phyloP scores from a whole-genome alignment of 495 filamentous ascomycete species.

The Talaromyces proteolyticus region DNA sequence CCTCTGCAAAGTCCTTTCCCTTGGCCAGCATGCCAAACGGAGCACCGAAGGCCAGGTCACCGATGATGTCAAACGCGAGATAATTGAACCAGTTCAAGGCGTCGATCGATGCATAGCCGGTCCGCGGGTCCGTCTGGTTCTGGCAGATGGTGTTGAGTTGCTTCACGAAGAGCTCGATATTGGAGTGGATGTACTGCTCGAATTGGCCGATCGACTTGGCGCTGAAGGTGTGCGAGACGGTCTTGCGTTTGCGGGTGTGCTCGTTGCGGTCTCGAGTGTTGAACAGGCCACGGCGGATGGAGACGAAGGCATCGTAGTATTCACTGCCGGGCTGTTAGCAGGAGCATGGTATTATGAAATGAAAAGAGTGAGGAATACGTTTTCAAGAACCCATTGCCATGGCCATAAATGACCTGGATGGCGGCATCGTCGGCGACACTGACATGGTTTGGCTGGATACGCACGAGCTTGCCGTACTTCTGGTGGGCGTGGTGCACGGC shows the following conservation, averaged over 20 bases:
- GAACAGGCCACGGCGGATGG: conserved; percentile 81
- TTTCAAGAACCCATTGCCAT: conserved; percentile 73
- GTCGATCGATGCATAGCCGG: conserved; percentile 59
- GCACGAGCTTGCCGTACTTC: conserved; percentile 57
- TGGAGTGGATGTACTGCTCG: conserved; percentile 82
- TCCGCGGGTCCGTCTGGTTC: conserved; percentile 35
- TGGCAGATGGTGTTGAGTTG: conserved; percentile 59
- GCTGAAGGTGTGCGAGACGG: conserved; percentile 80
- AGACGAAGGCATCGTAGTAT: conserved; percentile 91
- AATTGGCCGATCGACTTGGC: conserved; percentile 78
- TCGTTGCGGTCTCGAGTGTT: conserved; percentile 80
- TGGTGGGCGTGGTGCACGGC: conserved; percentile 68
- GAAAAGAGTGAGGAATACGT: conserved; percentile 36
- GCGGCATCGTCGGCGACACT: conserved; percentile 54
- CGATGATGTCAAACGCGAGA: conserved; percentile 90
- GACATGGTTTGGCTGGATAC: conserved; percentile 55
- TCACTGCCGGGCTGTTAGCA: conserved; percentile 37
- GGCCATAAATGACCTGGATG: conserved; percentile 50
- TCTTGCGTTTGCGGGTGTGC: conserved; percentile 87
- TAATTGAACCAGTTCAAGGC: conserved; percentile 93
- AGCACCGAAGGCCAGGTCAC: conserved; percentile 49
- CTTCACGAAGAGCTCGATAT: conserved; percentile 66
- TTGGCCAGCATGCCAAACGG: conserved; percentile 50
- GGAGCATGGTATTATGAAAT: not conserved
- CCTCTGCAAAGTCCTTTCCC: conserved; percentile 54